These are phyloP conservation scores for Salvia splendens DNA, from an alignment of 257 asterid genomes.

Conservation along the genomic window DNA sequence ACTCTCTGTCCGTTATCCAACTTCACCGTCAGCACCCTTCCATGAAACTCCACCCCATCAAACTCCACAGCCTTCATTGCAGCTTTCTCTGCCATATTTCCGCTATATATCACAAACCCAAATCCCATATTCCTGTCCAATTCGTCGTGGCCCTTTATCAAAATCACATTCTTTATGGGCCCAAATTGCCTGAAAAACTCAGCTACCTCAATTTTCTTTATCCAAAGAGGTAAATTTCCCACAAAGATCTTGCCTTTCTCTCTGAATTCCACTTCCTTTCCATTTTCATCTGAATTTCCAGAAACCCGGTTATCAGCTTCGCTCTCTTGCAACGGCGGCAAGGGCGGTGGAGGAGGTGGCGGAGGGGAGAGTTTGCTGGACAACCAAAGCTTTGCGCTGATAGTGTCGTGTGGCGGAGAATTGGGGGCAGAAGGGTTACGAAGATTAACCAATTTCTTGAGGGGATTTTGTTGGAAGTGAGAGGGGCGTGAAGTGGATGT, in stretches of 20 bases:
- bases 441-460: constrained; percentile 48
- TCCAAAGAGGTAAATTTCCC: constrained; percentile 89
- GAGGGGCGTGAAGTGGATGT: constrained; percentile 42
- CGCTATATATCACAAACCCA: constrained; percentile 85
- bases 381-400: constrained; percentile 73
- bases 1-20: constrained; percentile 86
- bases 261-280: constrained; percentile 50
- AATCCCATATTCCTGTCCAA: constrained; percentile 87
- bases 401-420: constrained; percentile 44
- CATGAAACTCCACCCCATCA: constrained; percentile 96
- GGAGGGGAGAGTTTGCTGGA: constrained; percentile 78
- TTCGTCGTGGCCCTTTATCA: constrained; percentile 81
- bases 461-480: constrained; percentile 54
- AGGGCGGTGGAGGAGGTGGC: constrained; percentile 48
- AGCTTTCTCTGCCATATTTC: constrained; percentile 70
- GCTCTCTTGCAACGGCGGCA: constrained; percentile 27
- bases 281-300: constrained; percentile 40
- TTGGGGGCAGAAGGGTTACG: constrained; percentile 25
- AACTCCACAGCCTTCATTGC: constrained; percentile 95
- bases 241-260: constrained; percentile 88
- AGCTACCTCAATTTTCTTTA: constrained; percentile 68
- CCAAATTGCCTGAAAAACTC: constrained; percentile 99
- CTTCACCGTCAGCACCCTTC: constrained; percentile 82
- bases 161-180: constrained; percentile 72
- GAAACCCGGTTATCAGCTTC: constrained; percentile 33